Evolutionary conservation across 2,329 filamentous ascomycete species (phyloP).

Genomic region (Tolypocladium sp.): DNA sequence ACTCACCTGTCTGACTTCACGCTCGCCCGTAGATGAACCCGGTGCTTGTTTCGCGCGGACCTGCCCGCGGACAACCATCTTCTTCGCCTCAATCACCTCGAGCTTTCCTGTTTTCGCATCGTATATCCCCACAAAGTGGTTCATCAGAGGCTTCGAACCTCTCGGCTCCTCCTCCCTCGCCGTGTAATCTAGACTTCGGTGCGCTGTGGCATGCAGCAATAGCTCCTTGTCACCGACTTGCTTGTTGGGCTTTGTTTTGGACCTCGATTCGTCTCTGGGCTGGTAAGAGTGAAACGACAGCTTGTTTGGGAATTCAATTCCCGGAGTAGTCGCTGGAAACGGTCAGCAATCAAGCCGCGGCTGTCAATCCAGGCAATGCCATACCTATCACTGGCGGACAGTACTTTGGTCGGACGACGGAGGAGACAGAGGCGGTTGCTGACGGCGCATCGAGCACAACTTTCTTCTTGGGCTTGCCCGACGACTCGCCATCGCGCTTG

Average conservation of each 20-base stretch:
- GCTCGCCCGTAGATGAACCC: slow-evolving; percentile 33
- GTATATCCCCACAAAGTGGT: slow-evolving; percentile 57
- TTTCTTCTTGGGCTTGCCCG: slow-evolving; percentile 40
- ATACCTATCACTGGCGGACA: slow-evolving; percentile 47
- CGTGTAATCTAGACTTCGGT: slow-evolving; percentile 51
- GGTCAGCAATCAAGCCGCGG: slow-evolving; percentile 8
- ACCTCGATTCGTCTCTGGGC: slow-evolving; percentile 23
- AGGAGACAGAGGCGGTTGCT: slow-evolving; percentile 33
- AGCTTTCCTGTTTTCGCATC: slow-evolving; percentile 51
- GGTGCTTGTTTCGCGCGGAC: slow-evolving; percentile 47
- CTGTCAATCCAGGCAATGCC: slow-evolving; percentile 4
- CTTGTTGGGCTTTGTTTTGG: slow-evolving; percentile 28
- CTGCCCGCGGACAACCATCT: slow-evolving; percentile 50
- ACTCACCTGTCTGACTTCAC: slow-evolving; percentile 17
- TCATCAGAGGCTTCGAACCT: slow-evolving; percentile 31
- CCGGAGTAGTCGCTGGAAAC: slow-evolving; percentile 22
- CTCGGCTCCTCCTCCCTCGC: slow-evolving; percentile 36
- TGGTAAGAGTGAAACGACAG: slow-evolving; percentile 40
- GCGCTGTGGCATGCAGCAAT: slow-evolving; percentile 46
- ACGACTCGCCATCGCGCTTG: slow-evolving; percentile 37
- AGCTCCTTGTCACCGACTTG: slow-evolving; percentile 36
- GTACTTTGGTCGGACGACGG: slow-evolving; percentile 33
- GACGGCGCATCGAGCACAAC: slow-evolving; percentile 34
- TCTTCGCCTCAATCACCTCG: slow-evolving; percentile 54
- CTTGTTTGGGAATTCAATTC: slow-evolving; percentile 24